Evolutionary conservation across 306 rosid species (phyloP).

Genomic region (barrel medic (Medicago truncatula)): MtrunA17r5.0-ANR NC_053049.1:41434001-41434500

Average conservation of each 20-base stretch:
- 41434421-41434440: constrained; percentile 66
- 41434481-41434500: constrained; percentile 75
- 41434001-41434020: no score
- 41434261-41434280: constrained; percentile 3
- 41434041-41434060: no score
- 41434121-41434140: constrained; percentile 1
- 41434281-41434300: background rate
- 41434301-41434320: background rate
- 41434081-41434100: background rate
- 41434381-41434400: constrained; percentile 84
- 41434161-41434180: constrained; percentile 28
- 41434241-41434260: constrained; percentile 12
- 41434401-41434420: constrained; percentile 63
- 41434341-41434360: constrained; percentile 16
- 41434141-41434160: constrained; percentile 25
- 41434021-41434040: no score
- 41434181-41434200: constrained; percentile 4
- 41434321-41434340: background rate
- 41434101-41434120: constrained; percentile 22
- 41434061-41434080: background rate
- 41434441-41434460: constrained; percentile 73
- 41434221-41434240: constrained; percentile 1
- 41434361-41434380: constrained; percentile 29
- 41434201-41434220: background rate
- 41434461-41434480: constrained; percentile 88